A percentile compares a stretch with the other conserved stretches of the same genome.
Evolutionary conservation across 2,329 filamentous ascomycete genomes (phyloP).

Genomic region (Cadophora luteo-olivacea): DNA sequence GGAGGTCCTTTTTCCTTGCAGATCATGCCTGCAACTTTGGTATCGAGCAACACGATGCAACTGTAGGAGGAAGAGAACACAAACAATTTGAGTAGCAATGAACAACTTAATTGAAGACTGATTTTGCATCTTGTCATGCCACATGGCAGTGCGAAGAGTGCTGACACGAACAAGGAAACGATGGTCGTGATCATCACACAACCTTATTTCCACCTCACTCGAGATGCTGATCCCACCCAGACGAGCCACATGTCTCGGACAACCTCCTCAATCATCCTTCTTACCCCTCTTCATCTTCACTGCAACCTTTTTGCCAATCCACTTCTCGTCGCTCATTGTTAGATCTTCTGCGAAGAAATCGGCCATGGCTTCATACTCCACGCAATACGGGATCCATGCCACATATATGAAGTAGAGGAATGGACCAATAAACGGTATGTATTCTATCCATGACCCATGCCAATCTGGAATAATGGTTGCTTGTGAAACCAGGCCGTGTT

Average conservation of each 20-base stretch:
- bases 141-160: slow-evolving; percentile 8
- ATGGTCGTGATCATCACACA: slow-evolving; percentile 12
- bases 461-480: slow-evolving; percentile 26
- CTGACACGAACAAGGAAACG: slow-evolving; percentile 7
- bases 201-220: slow-evolving; percentile 16
- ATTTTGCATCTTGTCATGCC: background rate
- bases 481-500: slow-evolving; percentile 29
- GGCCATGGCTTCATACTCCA: slow-evolving; percentile 50
- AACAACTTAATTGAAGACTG: background rate
- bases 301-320: slow-evolving; percentile 47
- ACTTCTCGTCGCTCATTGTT: slow-evolving; percentile 41
- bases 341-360: slow-evolving; percentile 52
- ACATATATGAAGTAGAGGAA: slow-evolving; percentile 38
- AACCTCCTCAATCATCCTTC: slow-evolving; percentile 23
- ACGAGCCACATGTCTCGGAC: background rate
- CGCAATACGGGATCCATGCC: slow-evolving; percentile 45
- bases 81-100: background rate
- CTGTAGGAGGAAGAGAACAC: background rate
- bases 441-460: slow-evolving; percentile 26
- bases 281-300: slow-evolving; percentile 37
- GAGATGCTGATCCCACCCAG: background rate
- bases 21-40: background rate
- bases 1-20: background rate
- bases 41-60: background rate
- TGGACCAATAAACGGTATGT: slow-evolving; percentile 42